Evolutionary conservation across 169 alveolate species (phyloP), one percentile per base, ranked within the genome.

Genomic region (Nephromyces sp.): DNA sequence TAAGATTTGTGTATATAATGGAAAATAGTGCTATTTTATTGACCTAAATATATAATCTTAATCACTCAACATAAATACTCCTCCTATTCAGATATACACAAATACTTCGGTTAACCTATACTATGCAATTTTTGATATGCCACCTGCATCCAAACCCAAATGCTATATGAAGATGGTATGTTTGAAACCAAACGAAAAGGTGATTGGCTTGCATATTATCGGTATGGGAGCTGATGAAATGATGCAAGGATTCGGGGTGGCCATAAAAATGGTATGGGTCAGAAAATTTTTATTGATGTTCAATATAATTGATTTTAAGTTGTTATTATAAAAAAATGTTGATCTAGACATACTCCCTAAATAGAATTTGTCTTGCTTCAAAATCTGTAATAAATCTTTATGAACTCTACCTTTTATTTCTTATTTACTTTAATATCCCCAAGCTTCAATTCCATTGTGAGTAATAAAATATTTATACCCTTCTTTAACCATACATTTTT

Each of bases 221-320:
- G 94, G 95, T 5, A 78, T 88, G 73, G 85, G 85, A 62, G 94
- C 92, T 2, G 97, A 89, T 28, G 97, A 92, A 81, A 84, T 90
- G 29, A 74, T 90, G 5, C 93, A 92, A 78, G 97, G 97, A n/a
- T 90, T 89, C 72, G 91, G 91, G 1, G 91, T 91, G 1, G 94
- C 95, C 4, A 78, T 92, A 51, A 85, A 86, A 52, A 86, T 90
- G 95, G 84, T 76, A 27, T 31, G 70, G n/a, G n/a, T n/a, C n/a
- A n/a, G n/a, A n/a, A n/a, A n/a, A n/a, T n/a, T n/a, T n/a, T n/a
- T n/a, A n/a, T n/a, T n/a, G n/a, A n/a, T n/a, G n/a, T n/a, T n/a
- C n/a, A n/a, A n/a, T n/a, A n/a, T n/a, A n/a, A n/a, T n/a, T n/a
- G n/a, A n/a, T n/a, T n/a, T n/a, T n/a, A n/a, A n/a, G n/a, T n/a